Evolutionary conservation across 192 early-diverging fungal genomes (phyloP).

Genomic region (Coemansia reversa): DNA sequence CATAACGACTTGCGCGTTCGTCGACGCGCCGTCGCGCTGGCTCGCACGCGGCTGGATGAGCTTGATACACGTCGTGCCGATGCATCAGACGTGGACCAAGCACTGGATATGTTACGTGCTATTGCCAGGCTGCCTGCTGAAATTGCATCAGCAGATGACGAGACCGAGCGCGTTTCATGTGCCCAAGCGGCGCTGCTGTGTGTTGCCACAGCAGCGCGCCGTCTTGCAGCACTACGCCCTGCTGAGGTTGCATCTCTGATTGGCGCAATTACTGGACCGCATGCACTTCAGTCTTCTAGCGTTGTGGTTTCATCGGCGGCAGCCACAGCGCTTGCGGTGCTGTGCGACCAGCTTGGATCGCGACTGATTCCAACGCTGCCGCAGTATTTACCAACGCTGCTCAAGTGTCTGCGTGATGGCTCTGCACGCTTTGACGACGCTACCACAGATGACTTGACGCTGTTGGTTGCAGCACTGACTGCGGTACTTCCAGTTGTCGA

Average conservation of each 20-base stretch:
- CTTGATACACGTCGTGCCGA: slow-evolving; percentile 28
- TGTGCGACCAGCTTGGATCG: slow-evolving; percentile 69
- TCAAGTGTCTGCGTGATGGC: slow-evolving; percentile 57
- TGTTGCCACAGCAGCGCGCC: slow-evolving; percentile 68
- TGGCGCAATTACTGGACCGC: slow-evolving; percentile 51
- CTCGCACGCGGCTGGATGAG: slow-evolving; percentile 65
- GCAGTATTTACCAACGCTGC: slow-evolving; percentile 77
- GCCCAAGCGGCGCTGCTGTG: slow-evolving; percentile 80
- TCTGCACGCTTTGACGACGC: slow-evolving; percentile 12
- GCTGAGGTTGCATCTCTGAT: slow-evolving; percentile 64
- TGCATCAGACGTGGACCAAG: slow-evolving; percentile 26
- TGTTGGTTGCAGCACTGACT: slow-evolving; percentile 37
- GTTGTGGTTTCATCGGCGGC: slow-evolving; percentile 48
- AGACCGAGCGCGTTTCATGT: slow-evolving; percentile 53
- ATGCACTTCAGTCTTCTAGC: slow-evolving; percentile 39
- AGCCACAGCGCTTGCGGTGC: slow-evolving; percentile 45
- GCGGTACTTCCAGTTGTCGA: slow-evolving; percentile 51
- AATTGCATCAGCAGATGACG: slow-evolving; percentile 8
- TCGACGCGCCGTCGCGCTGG: slow-evolving; percentile 71
- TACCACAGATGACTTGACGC: slow-evolving; percentile 46
- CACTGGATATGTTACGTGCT: slow-evolving; percentile 36
- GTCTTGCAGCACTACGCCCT: slow-evolving; percentile 63
- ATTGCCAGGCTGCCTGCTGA: slow-evolving; percentile 11
- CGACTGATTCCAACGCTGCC: slow-evolving; percentile 77
- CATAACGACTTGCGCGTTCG: slow-evolving; percentile 66